These are phyloP conservation scores for Entamoeba dispar DNA, from an alignment of 208 protist species.

Conservation along the genomic window DNA sequence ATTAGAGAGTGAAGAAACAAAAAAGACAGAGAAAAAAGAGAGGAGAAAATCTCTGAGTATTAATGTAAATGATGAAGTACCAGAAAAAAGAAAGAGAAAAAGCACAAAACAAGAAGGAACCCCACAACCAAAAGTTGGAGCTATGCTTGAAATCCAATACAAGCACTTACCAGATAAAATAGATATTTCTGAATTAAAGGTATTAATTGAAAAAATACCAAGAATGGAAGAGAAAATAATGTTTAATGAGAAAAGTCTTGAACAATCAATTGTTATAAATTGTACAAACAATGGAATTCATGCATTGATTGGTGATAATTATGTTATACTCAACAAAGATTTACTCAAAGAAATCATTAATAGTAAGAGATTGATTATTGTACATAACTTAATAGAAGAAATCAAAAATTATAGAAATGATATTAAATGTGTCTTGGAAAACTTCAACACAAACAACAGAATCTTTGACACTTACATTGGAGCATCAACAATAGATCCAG, in stretches of 20 bases:
- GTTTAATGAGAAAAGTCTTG: too few relatives aligned
- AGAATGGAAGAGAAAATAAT: too few relatives aligned
- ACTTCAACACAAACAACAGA: too few relatives aligned
- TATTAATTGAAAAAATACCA: too few relatives aligned
- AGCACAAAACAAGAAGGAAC: neutral
- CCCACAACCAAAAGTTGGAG: neutral
- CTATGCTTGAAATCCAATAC: too few relatives aligned
- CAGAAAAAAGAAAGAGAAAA: neutral
- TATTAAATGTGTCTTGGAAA: neutral
- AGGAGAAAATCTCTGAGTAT: too few relatives aligned
- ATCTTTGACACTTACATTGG: neutral
- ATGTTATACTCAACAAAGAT: neutral
- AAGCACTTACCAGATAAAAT: too few relatives aligned
- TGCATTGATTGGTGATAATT: neutral
- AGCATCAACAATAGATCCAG: neutral
- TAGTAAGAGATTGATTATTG: neutral
- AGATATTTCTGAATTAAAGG: too few relatives aligned
- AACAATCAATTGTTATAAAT: neutral
- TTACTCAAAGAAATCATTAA: neutral
- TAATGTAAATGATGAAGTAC: neutral
- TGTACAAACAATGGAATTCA: neutral
- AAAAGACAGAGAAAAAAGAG: too few relatives aligned
- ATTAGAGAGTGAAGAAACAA: too few relatives aligned
- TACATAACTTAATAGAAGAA: neutral
- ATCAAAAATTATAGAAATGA: neutral